Evolutionary conservation across 148 eudicot species (phyloP).

Genomic region (Cornus kousa): DNA sequence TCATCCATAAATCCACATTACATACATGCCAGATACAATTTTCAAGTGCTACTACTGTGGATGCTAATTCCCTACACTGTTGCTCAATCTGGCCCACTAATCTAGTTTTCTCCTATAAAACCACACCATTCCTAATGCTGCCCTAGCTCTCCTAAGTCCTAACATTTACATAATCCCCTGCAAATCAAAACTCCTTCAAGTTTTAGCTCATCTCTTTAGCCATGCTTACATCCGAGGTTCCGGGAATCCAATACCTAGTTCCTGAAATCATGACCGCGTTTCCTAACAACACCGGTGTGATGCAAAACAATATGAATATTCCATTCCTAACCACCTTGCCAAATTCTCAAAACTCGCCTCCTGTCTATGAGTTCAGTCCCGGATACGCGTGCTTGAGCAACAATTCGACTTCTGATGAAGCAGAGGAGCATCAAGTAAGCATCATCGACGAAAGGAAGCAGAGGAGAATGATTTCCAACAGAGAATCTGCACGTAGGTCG

Average conservation of each 20-base stretch:
- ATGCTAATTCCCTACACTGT: slow-evolving; percentile 32
- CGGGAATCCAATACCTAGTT: slow-evolving; percentile 35
- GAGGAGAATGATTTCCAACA: slow-evolving; percentile 79
- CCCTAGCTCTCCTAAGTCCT: slow-evolving; percentile 1
- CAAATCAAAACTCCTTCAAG: not conserved
- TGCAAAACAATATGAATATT: slow-evolving; percentile 24
- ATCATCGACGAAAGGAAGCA: slow-evolving; percentile 71
- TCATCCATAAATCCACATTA: slow-evolving; percentile 28
- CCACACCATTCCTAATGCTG: slow-evolving; percentile 26
- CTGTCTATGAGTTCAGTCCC: slow-evolving; percentile 15
- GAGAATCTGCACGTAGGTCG: slow-evolving; percentile 87
- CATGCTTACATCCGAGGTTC: slow-evolving; percentile 45
- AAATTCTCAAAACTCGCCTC: slow-evolving; percentile 20
- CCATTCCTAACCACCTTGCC: slow-evolving; percentile 23
- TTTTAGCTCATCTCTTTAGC: not conserved
- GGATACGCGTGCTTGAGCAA: slow-evolving; percentile 17
- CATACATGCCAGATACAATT: not conserved
- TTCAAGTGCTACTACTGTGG: slow-evolving; percentile 19
- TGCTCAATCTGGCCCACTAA: slow-evolving; percentile 30
- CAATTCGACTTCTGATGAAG: slow-evolving; percentile 62
- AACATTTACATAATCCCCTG: slow-evolving; percentile 11
- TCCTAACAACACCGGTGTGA: slow-evolving; percentile 25
- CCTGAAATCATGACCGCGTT: slow-evolving; percentile 22
- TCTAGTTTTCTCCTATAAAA: slow-evolving; percentile 49
- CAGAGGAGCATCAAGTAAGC: slow-evolving; percentile 33